Base-by-base conservation (phyloP, 192 early-diverging fungal species). In the Linnemannia schmuckeri region DNA sequence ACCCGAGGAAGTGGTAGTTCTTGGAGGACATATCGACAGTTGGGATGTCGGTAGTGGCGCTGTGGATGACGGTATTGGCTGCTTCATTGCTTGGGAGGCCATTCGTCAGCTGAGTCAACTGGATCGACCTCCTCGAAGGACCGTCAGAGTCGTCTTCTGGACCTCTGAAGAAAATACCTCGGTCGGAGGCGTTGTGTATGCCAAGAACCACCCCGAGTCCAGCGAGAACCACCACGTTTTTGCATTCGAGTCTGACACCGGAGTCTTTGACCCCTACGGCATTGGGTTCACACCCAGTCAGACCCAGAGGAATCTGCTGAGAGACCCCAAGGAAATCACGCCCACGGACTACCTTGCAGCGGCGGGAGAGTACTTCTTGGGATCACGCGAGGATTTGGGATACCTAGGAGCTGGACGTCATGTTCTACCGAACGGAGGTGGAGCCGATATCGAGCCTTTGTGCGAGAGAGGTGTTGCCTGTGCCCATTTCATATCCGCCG, bases 241-340 rank as follows among this genome's bases (percentile, higher is more conserved):
- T 83, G 93, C 93, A 10, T 82, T 93, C 12, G 93, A 93, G 72
- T 90, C 91, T 69, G 93, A 93, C 49, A 91, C 77, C 42, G 93
- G 93, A 54, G 92, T 93, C 42, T 92, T 93, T 83, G 90, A 92
- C 42, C 90, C 93, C 42, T 92, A 91, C 83, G 93, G 93, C 15
- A 88, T 93, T 41, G 75, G 72, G 1, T 90, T 92, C 33, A 81
- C 83, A 4, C 84, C 89, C 18, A 74, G 76, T n/a, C 55, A 38
- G 27, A 66, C 30, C 13, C 61, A 66, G 61, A 33, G 9, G 27
- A 66, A 66, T 33, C 12, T 66, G 61, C 12, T 66, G 27, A 12
- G 61, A 30, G 61, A 66, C 24, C 61, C 61, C 61, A 66, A 66
- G n/a, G 12, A 30, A 2, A 66, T 66, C 13, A 66, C 61, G 12